phyloP scores from a whole-genome alignment of 164 flowering plant genomes.

The Aristolochia californica region DNA sequence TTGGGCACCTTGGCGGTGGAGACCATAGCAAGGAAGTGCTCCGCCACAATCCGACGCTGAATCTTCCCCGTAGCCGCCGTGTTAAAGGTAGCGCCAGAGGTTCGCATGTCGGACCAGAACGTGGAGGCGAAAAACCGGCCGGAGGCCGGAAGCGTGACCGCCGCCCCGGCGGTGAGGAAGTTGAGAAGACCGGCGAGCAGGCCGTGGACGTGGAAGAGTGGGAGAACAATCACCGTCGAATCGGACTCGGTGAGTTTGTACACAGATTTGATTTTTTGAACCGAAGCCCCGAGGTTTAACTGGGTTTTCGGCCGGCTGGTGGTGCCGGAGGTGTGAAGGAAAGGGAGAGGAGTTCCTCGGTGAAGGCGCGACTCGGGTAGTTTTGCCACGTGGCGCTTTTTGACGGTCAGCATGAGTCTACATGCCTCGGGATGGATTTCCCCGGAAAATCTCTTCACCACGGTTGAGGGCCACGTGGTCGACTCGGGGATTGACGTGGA shows the following conservation, averaged over 20 bases:
- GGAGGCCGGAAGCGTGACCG: constrained; percentile 69
- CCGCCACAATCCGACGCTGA: constrained; percentile 73
- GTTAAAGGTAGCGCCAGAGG: constrained; percentile 78
- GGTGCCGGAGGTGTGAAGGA: constrained; percentile 95
- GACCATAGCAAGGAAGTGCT: too few relatives aligned
- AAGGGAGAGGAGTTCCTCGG: constrained; percentile 9
- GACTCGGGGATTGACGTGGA: too few relatives aligned
- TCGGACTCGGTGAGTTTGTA: constrained; percentile 66
- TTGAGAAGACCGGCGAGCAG: constrained; percentile 57
- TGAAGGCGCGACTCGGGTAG: background rate
- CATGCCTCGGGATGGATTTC: too few relatives aligned
- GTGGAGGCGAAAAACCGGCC: constrained; percentile 90
- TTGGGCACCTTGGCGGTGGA: constrained; percentile 25
- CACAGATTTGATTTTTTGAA: constrained; percentile 54
- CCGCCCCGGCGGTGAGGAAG: constrained; percentile 65
- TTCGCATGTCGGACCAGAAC: constrained; percentile 73
- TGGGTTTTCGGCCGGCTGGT: constrained; percentile 95
- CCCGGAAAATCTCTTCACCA: too few relatives aligned
- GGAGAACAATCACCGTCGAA: constrained; percentile 80
- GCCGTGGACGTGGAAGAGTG: constrained; percentile 92
- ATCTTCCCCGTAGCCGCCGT: constrained; percentile 89
- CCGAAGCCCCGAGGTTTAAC: constrained; percentile 61
- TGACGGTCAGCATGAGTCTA: too few relatives aligned
- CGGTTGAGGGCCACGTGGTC: too few relatives aligned
- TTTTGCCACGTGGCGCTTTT: background rate